phyloP scores from a whole-genome alignment of 2,329 filamentous ascomycete species.

The Paraconiothyrium brasiliense region DNA sequence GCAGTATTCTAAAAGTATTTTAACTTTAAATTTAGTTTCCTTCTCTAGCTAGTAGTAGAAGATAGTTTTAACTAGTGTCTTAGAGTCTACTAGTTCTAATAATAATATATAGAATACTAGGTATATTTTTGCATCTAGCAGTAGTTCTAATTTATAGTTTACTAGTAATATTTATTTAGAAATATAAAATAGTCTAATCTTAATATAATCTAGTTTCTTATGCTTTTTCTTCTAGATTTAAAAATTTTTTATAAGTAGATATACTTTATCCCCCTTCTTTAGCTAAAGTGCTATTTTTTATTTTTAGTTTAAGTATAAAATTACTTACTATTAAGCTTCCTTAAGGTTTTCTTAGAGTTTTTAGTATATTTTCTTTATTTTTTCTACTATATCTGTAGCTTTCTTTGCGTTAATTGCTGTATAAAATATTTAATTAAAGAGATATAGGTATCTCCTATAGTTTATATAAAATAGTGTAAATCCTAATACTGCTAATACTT shows the following conservation, averaged over 20 bases:
- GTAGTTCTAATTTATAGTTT: too few relatives aligned
- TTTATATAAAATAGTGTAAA: conserved; percentile 10
- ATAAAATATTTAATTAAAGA: conserved; percentile 7
- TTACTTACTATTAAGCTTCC: conserved; percentile 11
- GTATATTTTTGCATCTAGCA: too few relatives aligned
- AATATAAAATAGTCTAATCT: neutral
- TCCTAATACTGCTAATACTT: conserved; percentile 5
- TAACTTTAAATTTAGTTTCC: too few relatives aligned
- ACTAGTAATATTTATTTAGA: too few relatives aligned
- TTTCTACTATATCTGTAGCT: neutral
- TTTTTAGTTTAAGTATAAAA: conserved; percentile 16
- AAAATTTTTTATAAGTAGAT: conserved; percentile 15
- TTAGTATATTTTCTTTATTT: conserved; percentile 8
- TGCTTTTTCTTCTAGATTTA: conserved; percentile 1
- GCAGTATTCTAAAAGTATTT: too few relatives aligned
- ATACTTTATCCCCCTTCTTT: conserved; percentile 13
- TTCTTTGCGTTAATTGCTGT: neutral
- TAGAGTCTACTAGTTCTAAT: too few relatives aligned
- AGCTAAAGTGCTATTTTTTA: conserved; percentile 14
- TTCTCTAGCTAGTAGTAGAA: too few relatives aligned
- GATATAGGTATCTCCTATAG: conserved; percentile 10
- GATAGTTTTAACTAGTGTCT: too few relatives aligned
- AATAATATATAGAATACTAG: too few relatives aligned
- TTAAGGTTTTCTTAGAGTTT: conserved; percentile 5
- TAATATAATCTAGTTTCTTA: conserved; percentile 10